Conservation (phyloP, 2,329 filamentous ascomycete species). For the Aquanectria penicillioides region DNA sequence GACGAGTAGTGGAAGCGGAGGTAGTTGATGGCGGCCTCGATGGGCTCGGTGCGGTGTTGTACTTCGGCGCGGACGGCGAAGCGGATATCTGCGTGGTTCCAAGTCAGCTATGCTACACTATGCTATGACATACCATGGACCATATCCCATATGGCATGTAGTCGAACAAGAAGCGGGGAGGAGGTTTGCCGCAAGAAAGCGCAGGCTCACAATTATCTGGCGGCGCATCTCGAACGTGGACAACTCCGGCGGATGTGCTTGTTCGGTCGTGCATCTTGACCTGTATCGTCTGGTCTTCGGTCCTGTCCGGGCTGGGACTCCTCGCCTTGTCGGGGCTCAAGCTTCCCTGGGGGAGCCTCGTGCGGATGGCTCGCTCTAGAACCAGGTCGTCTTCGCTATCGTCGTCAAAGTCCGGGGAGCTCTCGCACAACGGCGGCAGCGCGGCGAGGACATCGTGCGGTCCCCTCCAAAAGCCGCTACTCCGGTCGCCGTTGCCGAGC, state of each 20-base stretch:
- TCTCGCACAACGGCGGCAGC: constrained; percentile 44
- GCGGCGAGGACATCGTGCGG: constrained; percentile 63
- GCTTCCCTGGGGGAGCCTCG: constrained; percentile 65
- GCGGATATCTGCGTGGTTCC: constrained; percentile 77
- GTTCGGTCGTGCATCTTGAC: constrained; percentile 41
- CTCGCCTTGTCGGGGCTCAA: constrained; percentile 64
- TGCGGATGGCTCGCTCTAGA: constrained; percentile 63
- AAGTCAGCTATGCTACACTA: no score
- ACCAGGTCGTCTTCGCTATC: constrained; percentile 53
- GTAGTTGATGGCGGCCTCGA: constrained; percentile 76
- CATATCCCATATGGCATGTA: no score
- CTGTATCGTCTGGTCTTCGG: constrained; percentile 52
- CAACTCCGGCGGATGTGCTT: constrained; percentile 37
- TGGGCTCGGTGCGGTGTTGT: constrained; percentile 85
- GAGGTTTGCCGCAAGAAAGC: background rate
- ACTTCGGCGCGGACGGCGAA: constrained; percentile 90
- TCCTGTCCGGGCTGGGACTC: constrained; percentile 58
- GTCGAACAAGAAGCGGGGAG: background rate
- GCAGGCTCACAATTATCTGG: constrained; percentile 62
- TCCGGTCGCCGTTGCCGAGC: constrained; percentile 67
- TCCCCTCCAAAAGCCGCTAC: constrained; percentile 69
- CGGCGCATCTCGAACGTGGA: constrained; percentile 37
- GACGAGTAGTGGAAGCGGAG: constrained; percentile 67
- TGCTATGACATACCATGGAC: no score
- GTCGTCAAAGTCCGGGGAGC: constrained; percentile 36